A percentile compares a stretch with the other conserved stretches of the same genome.
phyloP scores from a whole-genome alignment of 176 grass and related monocot species.

The Musa schizocarpa region DNA sequence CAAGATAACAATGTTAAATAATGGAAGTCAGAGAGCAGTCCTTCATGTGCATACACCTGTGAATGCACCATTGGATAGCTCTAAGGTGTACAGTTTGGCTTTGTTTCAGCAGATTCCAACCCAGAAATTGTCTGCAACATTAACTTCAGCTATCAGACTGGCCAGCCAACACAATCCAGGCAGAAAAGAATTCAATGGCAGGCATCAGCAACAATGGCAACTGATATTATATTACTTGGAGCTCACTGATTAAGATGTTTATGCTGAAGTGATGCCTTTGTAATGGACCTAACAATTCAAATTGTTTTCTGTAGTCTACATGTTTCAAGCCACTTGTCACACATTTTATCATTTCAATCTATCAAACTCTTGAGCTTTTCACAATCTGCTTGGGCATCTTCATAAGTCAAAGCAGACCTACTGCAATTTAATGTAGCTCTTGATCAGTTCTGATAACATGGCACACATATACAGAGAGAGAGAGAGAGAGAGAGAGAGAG shows the following conservation, averaged over 20 bases:
- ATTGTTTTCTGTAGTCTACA: no score
- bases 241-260: conserved; percentile 3
- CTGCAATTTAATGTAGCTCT: no score
- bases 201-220: not conserved
- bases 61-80: not conserved
- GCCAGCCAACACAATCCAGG: not conserved
- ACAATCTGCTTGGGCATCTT: no score
- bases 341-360: no score
- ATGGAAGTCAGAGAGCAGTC: no score
- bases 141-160: not conserved
- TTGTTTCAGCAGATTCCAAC: not conserved
- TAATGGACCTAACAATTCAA: not conserved
- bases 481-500: no score
- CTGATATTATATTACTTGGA: not conserved
- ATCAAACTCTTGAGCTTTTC: no score
- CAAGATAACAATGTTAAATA: no score
- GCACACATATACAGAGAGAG: no score
- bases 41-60: not conserved
- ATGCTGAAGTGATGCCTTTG: not conserved
- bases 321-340: no score
- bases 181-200: not conserved
- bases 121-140: not conserved
- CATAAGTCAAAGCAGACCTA: no score
- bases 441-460: no score
- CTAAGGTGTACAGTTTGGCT: not conserved